phyloP scores from a whole-genome alignment of 768 basidiomycete genomes.

The Russula olivacea region DNA sequence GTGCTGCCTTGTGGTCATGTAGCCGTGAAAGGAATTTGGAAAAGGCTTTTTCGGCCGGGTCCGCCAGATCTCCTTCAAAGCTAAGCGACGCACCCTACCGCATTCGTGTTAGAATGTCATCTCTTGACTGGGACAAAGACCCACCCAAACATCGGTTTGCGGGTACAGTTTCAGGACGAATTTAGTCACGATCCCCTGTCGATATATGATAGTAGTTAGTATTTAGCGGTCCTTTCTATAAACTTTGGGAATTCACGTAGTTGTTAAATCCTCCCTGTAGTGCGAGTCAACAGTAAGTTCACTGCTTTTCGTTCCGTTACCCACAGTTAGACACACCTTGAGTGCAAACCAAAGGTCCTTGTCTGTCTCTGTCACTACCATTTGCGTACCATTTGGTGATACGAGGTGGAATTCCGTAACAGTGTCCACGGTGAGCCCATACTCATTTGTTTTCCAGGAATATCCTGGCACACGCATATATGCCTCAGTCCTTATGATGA shows the following conservation, averaged over 20 bases:
- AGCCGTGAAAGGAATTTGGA: background rate
- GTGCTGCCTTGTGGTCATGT: slow-evolving; percentile 9
- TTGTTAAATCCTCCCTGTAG: slow-evolving; percentile 20
- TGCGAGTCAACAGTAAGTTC: background rate
- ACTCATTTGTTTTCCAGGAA: slow-evolving; percentile 23
- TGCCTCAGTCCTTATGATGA: background rate
- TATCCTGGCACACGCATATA: background rate
- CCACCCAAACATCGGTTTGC: slow-evolving; percentile 20
- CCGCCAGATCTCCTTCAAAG: background rate
- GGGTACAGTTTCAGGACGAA: slow-evolving; percentile 7
- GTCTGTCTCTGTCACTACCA: slow-evolving; percentile 17
- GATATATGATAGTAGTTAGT: background rate
- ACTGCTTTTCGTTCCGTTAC: too few relatives aligned
- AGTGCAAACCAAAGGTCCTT: slow-evolving; percentile 22
- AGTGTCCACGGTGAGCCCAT: slow-evolving; percentile 25
- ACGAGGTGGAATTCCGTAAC: slow-evolving; percentile 26
- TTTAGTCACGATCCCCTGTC: slow-evolving; percentile 18
- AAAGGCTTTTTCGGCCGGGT: background rate
- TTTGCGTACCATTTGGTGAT: slow-evolving; percentile 21
- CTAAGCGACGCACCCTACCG: slow-evolving; percentile 1
- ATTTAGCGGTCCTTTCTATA: background rate
- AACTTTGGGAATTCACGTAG: background rate
- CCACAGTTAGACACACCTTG: background rate
- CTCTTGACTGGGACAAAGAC: background rate
- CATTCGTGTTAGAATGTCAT: background rate